Base-by-base conservation (phyloP, 2,329 filamentous ascomycete genomes). In the Hymenoscyphus linearis region DNA sequence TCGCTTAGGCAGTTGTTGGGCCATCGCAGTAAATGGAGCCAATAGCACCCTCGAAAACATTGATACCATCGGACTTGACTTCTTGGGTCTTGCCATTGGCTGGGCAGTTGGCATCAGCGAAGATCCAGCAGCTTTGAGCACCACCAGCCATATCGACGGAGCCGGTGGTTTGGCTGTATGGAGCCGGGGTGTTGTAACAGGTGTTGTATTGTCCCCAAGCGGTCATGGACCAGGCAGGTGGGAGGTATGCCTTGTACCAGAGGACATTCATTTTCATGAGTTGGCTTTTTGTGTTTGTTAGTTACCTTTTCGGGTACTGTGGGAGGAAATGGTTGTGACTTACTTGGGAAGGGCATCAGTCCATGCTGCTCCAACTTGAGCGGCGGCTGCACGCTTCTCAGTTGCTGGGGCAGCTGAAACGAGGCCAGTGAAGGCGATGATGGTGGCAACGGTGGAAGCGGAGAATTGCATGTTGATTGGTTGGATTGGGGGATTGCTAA, bases 381-480 rank as follows among this genome's bases (percentile, higher is more conserved):
- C 34, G 9, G 47, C 34, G 40, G 18, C 9, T 25, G n/a, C 40
- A 47, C n/a, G 6, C 36, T 16, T 14, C 12, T n/a, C 35, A n/a
- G 10, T 26, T 13, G 25, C 31, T 26, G 50, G 57, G 37, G 34
- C 47, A 18, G 57, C 47, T 18, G 50, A 18, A 34, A 59, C 57
- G 25, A 27, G 16, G 44, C 14, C 22, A 27, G 31, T 22, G 13
- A 54, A 27, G 34, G 50, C 34, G 18, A 36, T 16, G 57, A 40
- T 53, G 44, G 57, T 31, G 22, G 40, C 56, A 31, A 50, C 57
- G 47, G 47, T 52, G 47, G 57, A 47, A 34, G 55, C n/a, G 36
- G 55, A 36, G 57, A 59, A 59, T 53, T 59, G 44, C 57, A 59
- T 59, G 16, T 52, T 58, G 56, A 52, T 18, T n/a, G 26, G 13